Percentiles rank a stretch among this genome's conserved stretches.
These are phyloP conservation scores for Dioscorea cayenensis DNA, from an alignment of 116 monocot species.

Conservation along the genomic window DNA sequence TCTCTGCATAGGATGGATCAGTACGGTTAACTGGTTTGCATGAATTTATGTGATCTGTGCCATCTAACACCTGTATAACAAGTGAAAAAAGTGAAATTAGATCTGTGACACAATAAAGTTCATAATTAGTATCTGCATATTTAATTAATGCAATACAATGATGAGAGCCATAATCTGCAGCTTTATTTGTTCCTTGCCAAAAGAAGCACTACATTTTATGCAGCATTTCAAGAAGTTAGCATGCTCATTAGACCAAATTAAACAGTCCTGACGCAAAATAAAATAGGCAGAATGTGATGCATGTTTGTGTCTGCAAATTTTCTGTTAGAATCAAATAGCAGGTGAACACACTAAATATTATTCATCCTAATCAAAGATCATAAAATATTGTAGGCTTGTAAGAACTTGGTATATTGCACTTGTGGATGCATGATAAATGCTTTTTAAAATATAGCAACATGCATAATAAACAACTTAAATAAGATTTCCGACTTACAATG, in stretches of 20 bases:
- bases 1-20: conserved; percentile 86
- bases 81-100: too few relatives aligned
- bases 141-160: too few relatives aligned
- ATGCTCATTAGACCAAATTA: not conserved
- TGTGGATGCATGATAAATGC: not conserved
- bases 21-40: conserved; percentile 80
- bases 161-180: too few relatives aligned
- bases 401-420: not conserved
- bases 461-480: too few relatives aligned
- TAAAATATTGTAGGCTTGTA: too few relatives aligned
- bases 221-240: not conserved
- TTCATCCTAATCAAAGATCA: not conserved
- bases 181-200: too few relatives aligned
- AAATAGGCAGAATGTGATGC: not conserved
- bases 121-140: too few relatives aligned
- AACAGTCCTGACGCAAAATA: not conserved
- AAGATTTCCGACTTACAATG: conserved; percentile 54
- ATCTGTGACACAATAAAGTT: too few relatives aligned
- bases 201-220: too few relatives aligned
- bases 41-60: conserved; percentile 94
- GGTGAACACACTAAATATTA: not conserved
- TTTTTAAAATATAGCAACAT: not conserved
- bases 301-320: too few relatives aligned
- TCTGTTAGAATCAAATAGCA: not conserved
- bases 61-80: conserved; percentile 59